These are phyloP conservation scores for Saturnispora sanitii DNA, from an alignment of 805 yeast species.

Conservation along the genomic window DNA sequence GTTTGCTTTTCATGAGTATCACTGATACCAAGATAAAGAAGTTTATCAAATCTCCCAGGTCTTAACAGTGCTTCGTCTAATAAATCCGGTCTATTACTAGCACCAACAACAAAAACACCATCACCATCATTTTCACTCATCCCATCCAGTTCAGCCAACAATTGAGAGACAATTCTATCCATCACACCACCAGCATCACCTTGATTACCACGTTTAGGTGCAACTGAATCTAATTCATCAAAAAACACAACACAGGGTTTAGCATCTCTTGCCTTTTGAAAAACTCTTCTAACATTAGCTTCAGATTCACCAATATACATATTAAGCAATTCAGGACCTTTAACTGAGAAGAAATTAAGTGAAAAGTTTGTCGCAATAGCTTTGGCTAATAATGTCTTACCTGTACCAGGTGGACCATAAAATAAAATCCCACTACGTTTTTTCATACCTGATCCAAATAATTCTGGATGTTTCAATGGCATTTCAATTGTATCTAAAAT, in stretches of 20 bases:
- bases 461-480: conserved; percentile 88
- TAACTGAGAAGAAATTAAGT: conserved; percentile 88
- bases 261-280: conserved; percentile 91
- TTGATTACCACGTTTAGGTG: conserved; percentile 96
- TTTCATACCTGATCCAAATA: conserved; percentile 81
- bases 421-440: conserved; percentile 90
- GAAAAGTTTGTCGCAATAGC: conserved; percentile 96
- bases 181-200: conserved; percentile 99
- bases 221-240: conserved; percentile 96
- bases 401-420: conserved; percentile 99
- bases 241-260: conserved; percentile 96
- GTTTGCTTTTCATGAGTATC: conserved; percentile 85
- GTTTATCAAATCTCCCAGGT: conserved; percentile 92
- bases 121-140: conserved; percentile 76
- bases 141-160: conserved; percentile 91
- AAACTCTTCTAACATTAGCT: conserved; percentile 90
- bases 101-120: conserved; percentile 98
- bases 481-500: conserved; percentile 91
- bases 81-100: conserved; percentile 93
- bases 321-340: conserved; percentile 92
- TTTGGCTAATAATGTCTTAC: conserved; percentile 89
- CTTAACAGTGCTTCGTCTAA: conserved; percentile 88
- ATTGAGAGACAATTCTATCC: conserved; percentile 96
- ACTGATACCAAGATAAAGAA: conserved; percentile 86
- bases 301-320: conserved; percentile 99